Evolutionary conservation across 140 eudicot species (phyloP).

Genomic region (Erigeron philadelphicus): DNA sequence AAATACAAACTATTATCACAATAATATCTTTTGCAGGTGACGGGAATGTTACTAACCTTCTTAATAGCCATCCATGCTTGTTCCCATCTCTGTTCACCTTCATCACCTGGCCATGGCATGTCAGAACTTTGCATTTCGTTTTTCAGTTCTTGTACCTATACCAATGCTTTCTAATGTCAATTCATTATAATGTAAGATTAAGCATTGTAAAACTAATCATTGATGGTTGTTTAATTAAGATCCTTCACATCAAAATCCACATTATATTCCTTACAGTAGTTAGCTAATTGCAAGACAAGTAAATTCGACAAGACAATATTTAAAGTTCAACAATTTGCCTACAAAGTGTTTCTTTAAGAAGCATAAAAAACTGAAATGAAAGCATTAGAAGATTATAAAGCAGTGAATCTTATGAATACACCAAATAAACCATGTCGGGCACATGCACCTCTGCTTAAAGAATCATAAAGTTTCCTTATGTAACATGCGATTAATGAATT

Average conservation of each 20-base stretch:
- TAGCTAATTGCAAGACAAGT: background rate
- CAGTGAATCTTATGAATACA: background rate
- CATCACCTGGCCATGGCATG: conserved; percentile 99
- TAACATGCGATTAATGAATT: background rate
- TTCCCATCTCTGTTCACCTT: conserved; percentile 82
- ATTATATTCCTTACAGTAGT: background rate
- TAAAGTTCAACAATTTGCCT: background rate
- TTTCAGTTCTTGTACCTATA: conserved; percentile 78
- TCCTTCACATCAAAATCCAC: background rate
- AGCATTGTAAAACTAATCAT: background rate
- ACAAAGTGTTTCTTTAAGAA: background rate
- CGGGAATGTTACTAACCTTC: conserved; percentile 47
- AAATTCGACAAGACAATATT: background rate
- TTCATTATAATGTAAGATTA: conserved; percentile 4
- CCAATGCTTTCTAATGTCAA: conserved; percentile 19
- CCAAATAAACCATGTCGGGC: background rate
- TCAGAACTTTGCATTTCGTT: conserved; percentile 70
- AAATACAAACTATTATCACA: background rate
- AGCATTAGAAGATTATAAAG: too few relatives aligned
- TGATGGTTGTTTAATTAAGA: background rate
- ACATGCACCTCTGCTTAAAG: background rate
- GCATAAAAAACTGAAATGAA: too few relatives aligned
- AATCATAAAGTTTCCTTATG: background rate
- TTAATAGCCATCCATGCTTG: conserved; percentile 97
- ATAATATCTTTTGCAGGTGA: background rate